Evolutionary conservation across 495 filamentous ascomycete species (phyloP), one percentile per base, ranked within the genome.

Genomic region (Massariosphaeria phaeospora): DNA sequence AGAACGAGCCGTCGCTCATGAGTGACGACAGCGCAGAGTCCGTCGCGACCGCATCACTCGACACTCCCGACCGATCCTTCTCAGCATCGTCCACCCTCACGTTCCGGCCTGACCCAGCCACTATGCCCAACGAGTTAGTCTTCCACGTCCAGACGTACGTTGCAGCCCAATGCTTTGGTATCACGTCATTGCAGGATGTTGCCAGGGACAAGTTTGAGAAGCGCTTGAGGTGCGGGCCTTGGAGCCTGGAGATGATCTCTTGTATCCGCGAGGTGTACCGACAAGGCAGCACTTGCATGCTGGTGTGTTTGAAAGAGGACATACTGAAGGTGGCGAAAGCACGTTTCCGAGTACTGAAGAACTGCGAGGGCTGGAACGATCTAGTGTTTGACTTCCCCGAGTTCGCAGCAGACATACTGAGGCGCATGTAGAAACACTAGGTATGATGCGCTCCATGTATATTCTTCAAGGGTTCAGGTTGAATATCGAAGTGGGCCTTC

Each of bases 331-430:
- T 21, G 13, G 58, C 40, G 6, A 39, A 31, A 39, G 8, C 44
- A 21, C 36, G 52, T 12, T 61, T 50, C 15, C 30, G 45, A 6
- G 20, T 30, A 0, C 26, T 55, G n/a, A 61, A 61, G 31, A 18
- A 45, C 10, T 15, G 20, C 25, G 23, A 48, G 7, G 58, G 48
- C n/a, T 56, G 52, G 58, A 41, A 62, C 2, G 46, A 48, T 9
- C 33, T 62, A 25, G 21, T 55, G 0, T 11, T 52, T 1, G 48
- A 57, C 4, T 52, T 27, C 24, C 58, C 58, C 3, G 58, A 47
- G 18, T 62, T 62, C 38, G 45, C 29, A 8, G 44, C 58, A 5
- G 52, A 62, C 9, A 26, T 62, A 24, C 20, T 62, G 41, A 51
- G 34, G 20, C 42, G 43, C 13, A 8, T 53, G 27, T 54, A 38